Conservation (phyloP, 1,139 yeast species). For the Blastobotrys proliferans region DNA sequence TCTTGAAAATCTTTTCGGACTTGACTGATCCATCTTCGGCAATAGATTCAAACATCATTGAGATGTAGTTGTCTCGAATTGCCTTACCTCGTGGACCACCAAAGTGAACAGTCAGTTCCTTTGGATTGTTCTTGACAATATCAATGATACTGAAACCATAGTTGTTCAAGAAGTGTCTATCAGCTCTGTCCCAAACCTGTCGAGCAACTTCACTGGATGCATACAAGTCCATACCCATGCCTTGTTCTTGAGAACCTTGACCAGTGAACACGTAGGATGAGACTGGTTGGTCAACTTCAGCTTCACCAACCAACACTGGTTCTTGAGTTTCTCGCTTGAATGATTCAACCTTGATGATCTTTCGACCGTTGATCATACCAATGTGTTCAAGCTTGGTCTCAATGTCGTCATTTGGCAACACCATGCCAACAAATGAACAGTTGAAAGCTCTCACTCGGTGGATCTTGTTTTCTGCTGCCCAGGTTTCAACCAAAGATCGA, state of each 20-base stretch:
- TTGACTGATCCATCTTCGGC: conserved; percentile 77
- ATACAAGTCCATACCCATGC: conserved; percentile 99
- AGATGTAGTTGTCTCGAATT: conserved; percentile 89
- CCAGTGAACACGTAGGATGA: conserved; percentile 98
- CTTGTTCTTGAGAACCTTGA: conserved; percentile 99
- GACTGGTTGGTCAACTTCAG: conserved; percentile 97
- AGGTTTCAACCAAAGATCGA: conserved; percentile 90
- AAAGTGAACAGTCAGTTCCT: conserved; percentile 89
- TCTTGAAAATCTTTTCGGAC: conserved; percentile 94
- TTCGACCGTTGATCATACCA: conserved; percentile 99
- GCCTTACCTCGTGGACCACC: conserved; percentile 98
- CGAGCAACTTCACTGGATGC: conserved; percentile 87
- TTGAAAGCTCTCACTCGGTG: conserved; percentile 93
- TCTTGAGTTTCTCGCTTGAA: conserved; percentile 68
- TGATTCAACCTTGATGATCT: conserved; percentile 89
- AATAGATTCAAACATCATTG: conserved; percentile 97
- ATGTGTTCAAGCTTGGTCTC: conserved; percentile 88
- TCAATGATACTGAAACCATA: conserved; percentile 96
- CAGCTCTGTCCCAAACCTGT: conserved; percentile 98
- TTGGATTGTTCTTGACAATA: conserved; percentile 94
- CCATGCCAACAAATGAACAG: conserved; percentile 94
- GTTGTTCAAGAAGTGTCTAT: conserved; percentile 81
- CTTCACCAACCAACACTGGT: conserved; percentile 85
- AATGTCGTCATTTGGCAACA: conserved; percentile 87
- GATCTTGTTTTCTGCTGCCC: conserved; percentile 98